phyloP scores from a whole-genome alignment of 1,284 basidiomycete genomes.

The Takashimella tepidaria region DNA sequence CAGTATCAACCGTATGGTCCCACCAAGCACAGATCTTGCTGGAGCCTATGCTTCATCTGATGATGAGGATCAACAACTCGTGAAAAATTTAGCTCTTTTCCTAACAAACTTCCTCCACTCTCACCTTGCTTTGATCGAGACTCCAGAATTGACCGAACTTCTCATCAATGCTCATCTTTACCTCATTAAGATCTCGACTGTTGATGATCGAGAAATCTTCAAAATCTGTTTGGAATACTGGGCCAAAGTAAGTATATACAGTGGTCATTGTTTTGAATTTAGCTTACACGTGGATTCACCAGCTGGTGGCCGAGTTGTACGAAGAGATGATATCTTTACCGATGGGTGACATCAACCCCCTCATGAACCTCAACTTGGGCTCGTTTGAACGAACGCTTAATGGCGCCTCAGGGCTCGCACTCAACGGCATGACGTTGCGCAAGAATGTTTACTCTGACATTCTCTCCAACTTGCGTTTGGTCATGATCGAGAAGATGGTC shows the following conservation, averaged over 20 bases:
- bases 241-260: slow-evolving; percentile 57
- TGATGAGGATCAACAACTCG: slow-evolving; percentile 93
- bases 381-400: slow-evolving; percentile 50
- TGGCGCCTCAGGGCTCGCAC: slow-evolving; percentile 54
- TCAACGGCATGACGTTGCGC: slow-evolving; percentile 71
- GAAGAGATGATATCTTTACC: slow-evolving; percentile 85
- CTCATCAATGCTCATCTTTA: slow-evolving; percentile 95
- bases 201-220: slow-evolving; percentile 98
- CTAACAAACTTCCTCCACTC: slow-evolving; percentile 91
- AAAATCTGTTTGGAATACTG: slow-evolving; percentile 99
- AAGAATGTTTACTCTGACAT: slow-evolving; percentile 96
- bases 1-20: slow-evolving; percentile 91
- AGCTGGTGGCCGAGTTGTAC: slow-evolving; percentile 94
- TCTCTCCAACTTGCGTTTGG: slow-evolving; percentile 86
- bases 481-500: slow-evolving; percentile 99
- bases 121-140: slow-evolving; percentile 89
- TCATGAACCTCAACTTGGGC: slow-evolving; percentile 88
- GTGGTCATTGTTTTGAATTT: no score
- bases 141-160: slow-evolving; percentile 84
- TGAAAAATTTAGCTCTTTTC: slow-evolving; percentile 95
- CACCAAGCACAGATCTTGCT: slow-evolving; percentile 76
- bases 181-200: slow-evolving; percentile 97
- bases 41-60: slow-evolving; percentile 85
- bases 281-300: no score
- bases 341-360: slow-evolving; percentile 76